These are phyloP conservation scores for Hymenoscyphus fraxineus DNA, from an alignment of 2,329 filamentous ascomycete genomes.

Conservation along the genomic window DNA sequence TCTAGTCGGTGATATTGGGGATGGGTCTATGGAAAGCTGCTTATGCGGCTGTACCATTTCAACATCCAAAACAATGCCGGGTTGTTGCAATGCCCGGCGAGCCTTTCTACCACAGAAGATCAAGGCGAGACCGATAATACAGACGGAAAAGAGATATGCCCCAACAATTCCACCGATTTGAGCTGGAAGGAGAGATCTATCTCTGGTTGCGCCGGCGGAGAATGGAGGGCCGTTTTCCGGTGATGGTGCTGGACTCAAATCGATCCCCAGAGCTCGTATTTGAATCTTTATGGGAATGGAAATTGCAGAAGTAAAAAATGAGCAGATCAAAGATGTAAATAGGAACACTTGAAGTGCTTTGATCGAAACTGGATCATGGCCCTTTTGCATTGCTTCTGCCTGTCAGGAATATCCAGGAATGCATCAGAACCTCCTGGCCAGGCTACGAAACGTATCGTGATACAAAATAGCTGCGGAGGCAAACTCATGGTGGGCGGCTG, in stretches of 20 bases:
- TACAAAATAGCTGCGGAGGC: constrained; percentile 28
- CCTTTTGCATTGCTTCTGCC: constrained; percentile 23
- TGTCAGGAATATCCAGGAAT: constrained; percentile 13
- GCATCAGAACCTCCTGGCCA: constrained; percentile 18
- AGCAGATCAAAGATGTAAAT: constrained; percentile 12
- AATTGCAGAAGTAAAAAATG: constrained; percentile 23
- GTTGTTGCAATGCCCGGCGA: constrained; percentile 31
- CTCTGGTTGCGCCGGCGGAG: constrained; percentile 54
- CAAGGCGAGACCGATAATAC: constrained; percentile 66
- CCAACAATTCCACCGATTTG: constrained; percentile 82
- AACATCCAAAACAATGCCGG: constrained; percentile 29
- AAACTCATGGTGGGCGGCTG: constrained; percentile 7
- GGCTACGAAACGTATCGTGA: constrained; percentile 32
- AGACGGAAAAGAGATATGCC: constrained; percentile 74
- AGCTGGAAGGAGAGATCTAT: constrained; percentile 66
- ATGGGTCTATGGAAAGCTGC: constrained; percentile 26
- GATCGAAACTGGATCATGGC: constrained; percentile 21
- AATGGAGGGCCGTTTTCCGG: constrained; percentile 58
- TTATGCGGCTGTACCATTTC: constrained; percentile 43
- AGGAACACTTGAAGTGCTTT: constrained; percentile 16
- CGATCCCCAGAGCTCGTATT: constrained; percentile 36
- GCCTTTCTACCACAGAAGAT: constrained; percentile 58
- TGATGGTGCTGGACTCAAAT: constrained; percentile 54
- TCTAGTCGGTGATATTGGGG: constrained; percentile 34
- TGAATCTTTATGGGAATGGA: constrained; percentile 21